Evolutionary conservation across 2,329 filamentous ascomycete species (phyloP).

Genomic region (Sphaerostilbella broomeana): DNA sequence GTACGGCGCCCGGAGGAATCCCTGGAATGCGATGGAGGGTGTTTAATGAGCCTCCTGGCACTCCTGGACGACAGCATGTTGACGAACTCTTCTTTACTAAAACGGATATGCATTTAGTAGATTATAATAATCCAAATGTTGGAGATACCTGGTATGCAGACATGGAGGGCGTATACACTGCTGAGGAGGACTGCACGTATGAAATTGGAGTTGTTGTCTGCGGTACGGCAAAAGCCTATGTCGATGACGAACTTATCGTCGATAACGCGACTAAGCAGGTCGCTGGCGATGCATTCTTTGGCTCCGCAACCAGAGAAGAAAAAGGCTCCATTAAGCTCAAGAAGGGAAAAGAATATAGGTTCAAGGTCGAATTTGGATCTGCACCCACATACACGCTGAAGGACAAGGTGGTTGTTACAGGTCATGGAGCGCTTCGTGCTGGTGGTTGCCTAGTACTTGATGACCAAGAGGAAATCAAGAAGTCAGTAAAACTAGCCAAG

Average conservation of each 20-base stretch:
- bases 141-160: conserved; percentile 53
- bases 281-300: conserved; percentile 59
- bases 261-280: conserved; percentile 60
- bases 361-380: conserved; percentile 54
- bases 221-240: conserved; percentile 58
- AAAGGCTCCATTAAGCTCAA: conserved; percentile 51
- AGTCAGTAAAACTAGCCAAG: conserved; percentile 61
- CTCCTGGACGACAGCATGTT: conserved; percentile 40
- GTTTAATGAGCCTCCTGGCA: conserved; percentile 52
- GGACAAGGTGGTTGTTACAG: conserved; percentile 45
- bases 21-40: conserved; percentile 56
- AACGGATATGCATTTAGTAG: conserved; percentile 44
- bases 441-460: conserved; percentile 55
- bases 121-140: conserved; percentile 48
- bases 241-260: conserved; percentile 56
- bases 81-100: conserved; percentile 43
- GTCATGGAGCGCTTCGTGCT: conserved; percentile 55
- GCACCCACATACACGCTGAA: conserved; percentile 51
- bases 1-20: conserved; percentile 46
- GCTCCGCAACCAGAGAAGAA: conserved; percentile 57
- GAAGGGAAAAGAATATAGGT: conserved; percentile 51
- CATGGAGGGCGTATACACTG: conserved; percentile 53
- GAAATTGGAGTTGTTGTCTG: conserved; percentile 61
- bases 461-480: conserved; percentile 51
- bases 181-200: conserved; percentile 54